phyloP scores from a whole-genome alignment of 2,329 filamentous ascomycete species.

The Penicillium sp. region DNA sequence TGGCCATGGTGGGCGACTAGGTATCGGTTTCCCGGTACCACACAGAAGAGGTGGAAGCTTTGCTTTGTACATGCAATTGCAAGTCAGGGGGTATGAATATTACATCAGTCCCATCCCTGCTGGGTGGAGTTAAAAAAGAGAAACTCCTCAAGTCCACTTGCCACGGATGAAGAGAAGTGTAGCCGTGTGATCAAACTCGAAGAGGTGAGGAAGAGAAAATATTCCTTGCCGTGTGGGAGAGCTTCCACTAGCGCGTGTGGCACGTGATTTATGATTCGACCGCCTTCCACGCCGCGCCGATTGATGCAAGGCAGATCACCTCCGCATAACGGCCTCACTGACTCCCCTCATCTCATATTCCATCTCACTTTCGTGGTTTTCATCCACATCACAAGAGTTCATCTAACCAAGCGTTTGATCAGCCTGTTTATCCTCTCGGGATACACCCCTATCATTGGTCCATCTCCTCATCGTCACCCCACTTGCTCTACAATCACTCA shows the following conservation, averaged over 20 bases:
- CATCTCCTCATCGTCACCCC: conserved; percentile 16
- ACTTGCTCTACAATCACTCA: conserved; percentile 9
- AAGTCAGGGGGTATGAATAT: conserved; percentile 28
- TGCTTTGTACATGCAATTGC: conserved; percentile 28
- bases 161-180: conserved; percentile 9
- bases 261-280: conserved; percentile 33
- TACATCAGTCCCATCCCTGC: conserved; percentile 42
- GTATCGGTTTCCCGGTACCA: conserved; percentile 21
- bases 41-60: conserved; percentile 11
- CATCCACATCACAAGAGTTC: background rate
- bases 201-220: conserved; percentile 23
- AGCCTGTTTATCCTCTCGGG: background rate
- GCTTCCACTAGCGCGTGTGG: conserved; percentile 29
- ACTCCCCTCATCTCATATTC: background rate
- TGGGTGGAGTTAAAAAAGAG: conserved; percentile 15
- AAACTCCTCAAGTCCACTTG: conserved; percentile 31
- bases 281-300: conserved; percentile 32
- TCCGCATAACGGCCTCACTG: conserved; percentile 4
- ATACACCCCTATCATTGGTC: background rate
- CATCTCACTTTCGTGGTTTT: background rate
- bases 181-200: conserved; percentile 6
- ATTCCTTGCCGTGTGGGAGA: conserved; percentile 31
- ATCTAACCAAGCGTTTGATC: background rate
- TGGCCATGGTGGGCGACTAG: conserved; percentile 70
- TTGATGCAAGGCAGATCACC: conserved; percentile 17